Percentiles rank a stretch among this genome's conserved stretches.
Evolutionary conservation across 2,329 filamentous ascomycete genomes (phyloP).

Genomic region (Verticillium isaacii): DNA sequence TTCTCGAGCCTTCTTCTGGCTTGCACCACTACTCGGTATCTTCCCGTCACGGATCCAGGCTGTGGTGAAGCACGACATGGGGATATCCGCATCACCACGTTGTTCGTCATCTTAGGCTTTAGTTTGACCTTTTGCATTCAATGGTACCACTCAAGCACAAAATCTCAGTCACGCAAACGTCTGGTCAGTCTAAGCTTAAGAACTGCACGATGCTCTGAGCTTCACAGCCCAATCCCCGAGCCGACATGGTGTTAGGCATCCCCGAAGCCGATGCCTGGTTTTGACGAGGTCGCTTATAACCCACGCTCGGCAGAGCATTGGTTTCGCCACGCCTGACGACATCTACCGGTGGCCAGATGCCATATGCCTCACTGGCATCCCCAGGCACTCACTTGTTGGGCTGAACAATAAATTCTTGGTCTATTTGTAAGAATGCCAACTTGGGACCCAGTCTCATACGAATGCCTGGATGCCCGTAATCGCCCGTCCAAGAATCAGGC

Average conservation of each 20-base stretch:
- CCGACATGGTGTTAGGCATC: not conserved
- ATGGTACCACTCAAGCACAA: too few relatives aligned
- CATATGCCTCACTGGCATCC: not conserved
- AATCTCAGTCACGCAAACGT: not conserved
- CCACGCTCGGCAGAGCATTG: not conserved
- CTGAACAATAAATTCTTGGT: not conserved
- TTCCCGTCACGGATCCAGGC: not conserved
- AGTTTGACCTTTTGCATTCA: not conserved
- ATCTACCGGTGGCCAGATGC: not conserved
- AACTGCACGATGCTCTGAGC: not conserved
- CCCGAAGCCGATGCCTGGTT: not conserved
- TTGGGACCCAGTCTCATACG: conserved; percentile 40
- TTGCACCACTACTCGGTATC: not conserved
- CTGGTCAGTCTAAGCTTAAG: not conserved
- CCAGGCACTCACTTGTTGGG: not conserved
- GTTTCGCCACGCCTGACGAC: not conserved
- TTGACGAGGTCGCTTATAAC: not conserved
- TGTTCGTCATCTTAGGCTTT: not conserved
- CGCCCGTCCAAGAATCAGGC: conserved; percentile 62
- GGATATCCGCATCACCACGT: not conserved
- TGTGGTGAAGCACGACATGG: too few relatives aligned
- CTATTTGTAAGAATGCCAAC: not conserved
- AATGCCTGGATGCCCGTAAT: conserved; percentile 78
- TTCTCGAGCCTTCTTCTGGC: not conserved
- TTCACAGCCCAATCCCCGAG: not conserved